Evolutionary conservation across 148 eudicot genomes (phyloP).

Genomic region (Heliamphora exappendiculata): DNA sequence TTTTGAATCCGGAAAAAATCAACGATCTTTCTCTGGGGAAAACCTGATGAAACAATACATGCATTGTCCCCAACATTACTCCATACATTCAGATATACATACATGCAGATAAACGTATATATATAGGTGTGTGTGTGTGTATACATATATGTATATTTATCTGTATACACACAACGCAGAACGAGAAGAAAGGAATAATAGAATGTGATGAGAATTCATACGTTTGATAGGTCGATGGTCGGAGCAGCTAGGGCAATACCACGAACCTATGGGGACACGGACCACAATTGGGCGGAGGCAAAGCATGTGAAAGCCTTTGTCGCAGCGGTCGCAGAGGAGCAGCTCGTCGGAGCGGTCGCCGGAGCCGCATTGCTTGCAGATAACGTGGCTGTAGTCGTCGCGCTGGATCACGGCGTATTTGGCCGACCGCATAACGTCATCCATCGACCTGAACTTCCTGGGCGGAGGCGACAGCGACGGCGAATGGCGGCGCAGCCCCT

Average conservation of each 20-base stretch:
- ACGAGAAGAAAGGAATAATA: not conserved
- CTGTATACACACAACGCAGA: too few relatives aligned
- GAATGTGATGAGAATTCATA: constrained; percentile 16
- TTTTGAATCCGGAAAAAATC: constrained; percentile 84
- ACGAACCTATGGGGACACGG: constrained; percentile 69
- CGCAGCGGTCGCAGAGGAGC: constrained; percentile 71
- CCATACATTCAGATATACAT: not conserved
- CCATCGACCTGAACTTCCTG: constrained; percentile 38
- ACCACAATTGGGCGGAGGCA: constrained; percentile 70
- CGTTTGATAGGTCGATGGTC: constrained; percentile 31
- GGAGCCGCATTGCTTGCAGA: constrained; percentile 66
- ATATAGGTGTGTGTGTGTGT: not conserved
- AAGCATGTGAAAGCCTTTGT: constrained; percentile 69
- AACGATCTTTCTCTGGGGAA: constrained; percentile 73
- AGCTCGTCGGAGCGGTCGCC: constrained; percentile 58
- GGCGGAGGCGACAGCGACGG: constrained; percentile 9
- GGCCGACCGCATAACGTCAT: constrained; percentile 38
- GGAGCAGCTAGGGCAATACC: constrained; percentile 68
- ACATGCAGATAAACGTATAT: not conserved
- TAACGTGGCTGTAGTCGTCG: constrained; percentile 30
- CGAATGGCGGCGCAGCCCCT: constrained; percentile 6
- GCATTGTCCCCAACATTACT: not conserved
- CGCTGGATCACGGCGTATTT: constrained; percentile 28
- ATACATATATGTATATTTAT: too few relatives aligned
- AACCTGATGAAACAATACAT: constrained; percentile 37